These are phyloP conservation scores for Agaricus bisporus DNA, from an alignment of 768 basidiomycete species.

Conservation along the genomic window DNA sequence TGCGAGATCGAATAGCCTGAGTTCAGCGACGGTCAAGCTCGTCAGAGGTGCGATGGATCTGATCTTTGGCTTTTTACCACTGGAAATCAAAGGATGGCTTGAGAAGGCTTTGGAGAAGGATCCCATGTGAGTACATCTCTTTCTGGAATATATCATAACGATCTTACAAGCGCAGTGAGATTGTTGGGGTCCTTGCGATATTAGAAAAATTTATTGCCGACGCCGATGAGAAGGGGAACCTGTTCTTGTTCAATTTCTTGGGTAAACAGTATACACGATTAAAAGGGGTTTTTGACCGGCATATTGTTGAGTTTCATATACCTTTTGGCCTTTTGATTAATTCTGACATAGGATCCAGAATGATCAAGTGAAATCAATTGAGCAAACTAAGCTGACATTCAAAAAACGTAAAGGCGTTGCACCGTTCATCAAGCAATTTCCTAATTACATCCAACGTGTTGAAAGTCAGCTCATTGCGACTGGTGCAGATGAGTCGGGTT, in stretches of 20 bases:
- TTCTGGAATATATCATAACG: neutral
- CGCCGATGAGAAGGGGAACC: constrained; percentile 74
- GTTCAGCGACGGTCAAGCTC: constrained; percentile 67
- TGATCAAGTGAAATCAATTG: constrained; percentile 83
- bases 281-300: constrained; percentile 71
- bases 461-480: constrained; percentile 67
- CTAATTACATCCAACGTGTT: constrained; percentile 75
- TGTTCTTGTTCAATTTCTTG: constrained; percentile 64
- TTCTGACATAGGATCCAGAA: constrained; percentile 38
- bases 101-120: constrained; percentile 75
- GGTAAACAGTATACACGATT: constrained; percentile 81
- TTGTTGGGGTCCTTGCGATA: constrained; percentile 74
- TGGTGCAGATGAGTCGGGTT: constrained; percentile 61
- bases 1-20: constrained; percentile 61
- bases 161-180: constrained; percentile 47
- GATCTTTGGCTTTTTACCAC: constrained; percentile 89
- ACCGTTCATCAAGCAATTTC: constrained; percentile 90
- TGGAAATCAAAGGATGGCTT: constrained; percentile 80
- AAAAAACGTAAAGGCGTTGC: constrained; percentile 92
- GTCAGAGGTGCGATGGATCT: constrained; percentile 88
- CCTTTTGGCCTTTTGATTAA: neutral
- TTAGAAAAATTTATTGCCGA: constrained; percentile 74
- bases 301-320: constrained; percentile 43
- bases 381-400: constrained; percentile 84
- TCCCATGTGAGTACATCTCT: constrained; percentile 45